A percentile compares a stretch with the other conserved stretches of the same genome.
Evolutionary conservation across 148 eudicot genomes (phyloP).

Genomic region (Cornus suecica): DNA sequence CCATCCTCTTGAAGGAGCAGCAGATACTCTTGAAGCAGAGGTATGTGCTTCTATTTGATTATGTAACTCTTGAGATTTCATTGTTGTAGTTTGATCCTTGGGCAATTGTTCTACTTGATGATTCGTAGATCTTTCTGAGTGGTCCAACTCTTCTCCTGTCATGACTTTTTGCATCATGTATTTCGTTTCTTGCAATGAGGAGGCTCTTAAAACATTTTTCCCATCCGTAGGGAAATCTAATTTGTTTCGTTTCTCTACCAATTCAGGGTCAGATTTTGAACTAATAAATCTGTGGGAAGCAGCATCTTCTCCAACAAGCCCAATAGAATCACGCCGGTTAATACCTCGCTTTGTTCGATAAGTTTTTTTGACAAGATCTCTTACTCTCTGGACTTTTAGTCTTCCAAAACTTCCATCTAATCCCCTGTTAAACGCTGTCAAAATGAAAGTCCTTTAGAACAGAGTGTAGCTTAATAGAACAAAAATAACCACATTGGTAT

Average conservation of each 20-base stretch:
- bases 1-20: slow-evolving; percentile 53
- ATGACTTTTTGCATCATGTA: not conserved
- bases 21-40: slow-evolving; percentile 31
- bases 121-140: slow-evolving; percentile 8
- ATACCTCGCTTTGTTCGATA: slow-evolving; percentile 29
- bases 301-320: slow-evolving; percentile 23
- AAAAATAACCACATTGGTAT: not conserved
- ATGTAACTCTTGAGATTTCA: slow-evolving; percentile 17
- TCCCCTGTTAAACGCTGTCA: slow-evolving; percentile 18
- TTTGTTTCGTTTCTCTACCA: slow-evolving; percentile 17
- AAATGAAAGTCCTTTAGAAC: not conserved
- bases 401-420: slow-evolving; percentile 48
- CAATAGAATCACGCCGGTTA: slow-evolving; percentile 25
- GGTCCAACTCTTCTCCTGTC: slow-evolving; percentile 12
- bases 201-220: not conserved
- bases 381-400: slow-evolving; percentile 62
- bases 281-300: not conserved
- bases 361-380: slow-evolving; percentile 34
- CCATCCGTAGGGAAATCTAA: slow-evolving; percentile 4
- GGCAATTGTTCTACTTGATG: slow-evolving; percentile 30
- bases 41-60: slow-evolving; percentile 2
- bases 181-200: slow-evolving; percentile 3
- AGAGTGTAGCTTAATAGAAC: not conserved
- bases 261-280: slow-evolving; percentile 27
- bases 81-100: slow-evolving; percentile 8